Evolutionary conservation across 768 basidiomycete genomes (phyloP), one percentile per base, ranked within the genome.

Genomic region (Lactarius akahatsu): DNA sequence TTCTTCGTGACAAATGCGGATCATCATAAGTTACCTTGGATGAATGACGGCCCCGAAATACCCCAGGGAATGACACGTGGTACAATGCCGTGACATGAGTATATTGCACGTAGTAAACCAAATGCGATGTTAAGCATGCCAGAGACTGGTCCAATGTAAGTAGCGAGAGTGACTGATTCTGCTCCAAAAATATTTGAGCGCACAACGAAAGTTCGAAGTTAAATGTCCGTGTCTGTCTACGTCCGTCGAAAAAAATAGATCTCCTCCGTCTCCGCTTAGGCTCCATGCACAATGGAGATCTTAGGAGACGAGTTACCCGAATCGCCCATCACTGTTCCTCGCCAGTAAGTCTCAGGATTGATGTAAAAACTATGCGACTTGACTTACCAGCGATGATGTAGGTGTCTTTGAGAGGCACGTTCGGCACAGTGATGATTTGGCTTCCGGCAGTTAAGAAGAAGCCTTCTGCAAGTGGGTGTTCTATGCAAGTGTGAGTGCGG

Each of bases 301-400:
- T 62, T 15, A 23, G 67, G 66, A 4, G 73, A 75, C 20, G 59
- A 69, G 74, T 81, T 77, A 59, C 79, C 82, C 6, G 82, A 83
- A 71, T 83, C 80, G 50, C 82, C 82, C 54, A 83, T 74, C 36
- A 83, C 82, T 83, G 26, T 66, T n/a, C 4, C 4, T 52, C 1
- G 20, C 16, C 45, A 8, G 36, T 54, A 23, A 23, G 11, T 32
- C 9, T 62, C 40, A 8, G 18, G 11, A 20, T 10, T 15, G 11
- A 52, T 28, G 26, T 1, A 8, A 40, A 60, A 38, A 40, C 26
- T 20, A 7, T 28, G 26, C 26, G 26, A 28, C 10, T 13, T 7
- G 41, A 68, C 67, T 66, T 60, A 68, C 67, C 45, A 60, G 34
- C 67, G 6, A 68, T 6, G 28, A 68, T 4, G 28, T 68, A 68